These are phyloP conservation scores for Poa annua DNA, from an alignment of 176 grass and related monocot genomes.

Conservation along the genomic window DNA sequence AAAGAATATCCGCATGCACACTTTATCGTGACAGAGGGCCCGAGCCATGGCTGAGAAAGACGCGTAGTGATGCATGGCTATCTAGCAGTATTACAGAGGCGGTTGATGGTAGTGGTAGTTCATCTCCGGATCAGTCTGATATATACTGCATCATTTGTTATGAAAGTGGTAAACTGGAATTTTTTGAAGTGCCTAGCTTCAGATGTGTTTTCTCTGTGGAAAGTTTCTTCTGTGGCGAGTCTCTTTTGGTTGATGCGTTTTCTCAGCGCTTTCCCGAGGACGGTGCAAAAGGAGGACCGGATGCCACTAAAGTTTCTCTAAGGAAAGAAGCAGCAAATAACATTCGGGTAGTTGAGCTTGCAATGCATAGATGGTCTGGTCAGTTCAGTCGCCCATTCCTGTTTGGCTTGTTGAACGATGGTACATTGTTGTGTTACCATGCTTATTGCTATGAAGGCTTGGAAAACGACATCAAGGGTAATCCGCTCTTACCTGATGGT, in stretches of 20 bases:
- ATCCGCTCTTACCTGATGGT: conserved; percentile 45
- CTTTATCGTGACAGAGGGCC: conserved; percentile 90
- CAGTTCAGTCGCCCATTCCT: conserved; percentile 82
- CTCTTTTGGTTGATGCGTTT: conserved; percentile 66
- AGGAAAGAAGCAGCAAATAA: conserved; percentile 66
- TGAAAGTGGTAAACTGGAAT: conserved; percentile 87
- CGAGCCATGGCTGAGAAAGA: conserved; percentile 77
- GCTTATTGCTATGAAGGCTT: conserved; percentile 71
- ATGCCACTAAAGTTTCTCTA: conserved; percentile 46
- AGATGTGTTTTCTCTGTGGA: conserved; percentile 75
- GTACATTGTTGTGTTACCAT: conserved; percentile 87
- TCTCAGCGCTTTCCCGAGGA: conserved; percentile 13
- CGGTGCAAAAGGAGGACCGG: conserved; percentile 23
- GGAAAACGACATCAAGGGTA: conserved; percentile 47
- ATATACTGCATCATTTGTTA: conserved; percentile 89
- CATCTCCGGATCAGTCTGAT: conserved; percentile 67
- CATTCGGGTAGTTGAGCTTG: conserved; percentile 78
- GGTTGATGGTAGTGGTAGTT: conserved; percentile 65
- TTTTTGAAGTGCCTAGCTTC: conserved; percentile 87
- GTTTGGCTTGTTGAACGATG: conserved; percentile 87
- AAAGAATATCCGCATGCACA: conserved; percentile 69
- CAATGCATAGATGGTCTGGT: conserved; percentile 91
- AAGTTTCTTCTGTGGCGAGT: conserved; percentile 72
- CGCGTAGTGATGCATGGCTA: conserved; percentile 90
- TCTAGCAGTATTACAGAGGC: conserved; percentile 65